Base-by-base conservation (phyloP, 2,329 filamentous ascomycete species). In the Talaromyces sp. region DNA sequence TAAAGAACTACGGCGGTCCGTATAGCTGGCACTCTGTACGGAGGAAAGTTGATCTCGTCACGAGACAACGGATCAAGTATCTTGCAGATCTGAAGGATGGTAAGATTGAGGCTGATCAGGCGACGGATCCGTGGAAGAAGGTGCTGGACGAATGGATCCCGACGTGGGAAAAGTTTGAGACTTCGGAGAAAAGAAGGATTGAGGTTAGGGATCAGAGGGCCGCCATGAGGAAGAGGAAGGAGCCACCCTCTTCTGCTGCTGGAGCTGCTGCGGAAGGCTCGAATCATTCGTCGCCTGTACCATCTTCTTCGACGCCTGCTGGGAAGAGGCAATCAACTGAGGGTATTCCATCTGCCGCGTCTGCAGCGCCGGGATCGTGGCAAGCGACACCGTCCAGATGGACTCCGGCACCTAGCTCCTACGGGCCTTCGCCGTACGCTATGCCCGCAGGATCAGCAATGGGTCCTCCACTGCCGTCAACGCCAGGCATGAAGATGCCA, bases 1-100 rank as follows among this genome's bases (percentile, higher is more conserved):
- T 72, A 5, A 68, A 66, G 12, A 69, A 71, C 28, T 71, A 76
- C 52, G 75, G 74, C 6, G 73, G 76, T 55, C 75, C 75, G 9
- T 78, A 78, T 64, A 76, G 75, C 23, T 78, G 76, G 76, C 75
- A 78, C 54, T 77, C 75, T 18, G 76, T 78, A 28, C 75, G 76
- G 16, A 71, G 76, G 31, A 78, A 77, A 63, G 76, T 78, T 18
- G 76, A 78, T 64, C 55, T 73, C 25, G 73, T 76, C 6, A 77
- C 76, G 21, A 77, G 76, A 54, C 75, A 77, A 65, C 72, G 76
- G 9, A 74, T 77, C 62, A 75, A 77, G 64, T 76, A 74, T 54
- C 69, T 77, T 0, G 71, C 74, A 8, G 75, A 76, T 1, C 69
- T 73, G 65, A 69, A 69, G 44, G 69, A 70, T 12, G 54, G 57